Evolutionary conservation across 2,329 filamentous ascomycete genomes (phyloP).

Genomic region (Beauveria varroae): DNA sequence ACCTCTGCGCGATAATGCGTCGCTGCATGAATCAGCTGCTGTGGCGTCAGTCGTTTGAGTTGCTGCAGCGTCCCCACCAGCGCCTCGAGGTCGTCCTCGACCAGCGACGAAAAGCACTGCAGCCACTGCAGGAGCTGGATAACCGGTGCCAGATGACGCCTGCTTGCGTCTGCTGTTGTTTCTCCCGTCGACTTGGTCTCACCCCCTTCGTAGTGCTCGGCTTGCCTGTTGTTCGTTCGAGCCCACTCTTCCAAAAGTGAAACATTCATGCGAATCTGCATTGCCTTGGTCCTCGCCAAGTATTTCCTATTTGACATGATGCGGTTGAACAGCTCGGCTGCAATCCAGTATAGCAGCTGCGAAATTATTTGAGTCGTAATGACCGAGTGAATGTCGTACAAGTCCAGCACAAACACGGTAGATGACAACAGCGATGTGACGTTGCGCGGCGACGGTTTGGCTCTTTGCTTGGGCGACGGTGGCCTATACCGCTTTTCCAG

Average conservation of each 20-base stretch:
- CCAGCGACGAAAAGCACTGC: slow-evolving; percentile 92
- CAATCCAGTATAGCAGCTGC: slow-evolving; percentile 92
- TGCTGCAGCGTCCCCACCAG: slow-evolving; percentile 85
- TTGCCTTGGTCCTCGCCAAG: slow-evolving; percentile 90
- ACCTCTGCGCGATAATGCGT: slow-evolving; percentile 93
- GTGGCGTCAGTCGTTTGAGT: slow-evolving; percentile 72
- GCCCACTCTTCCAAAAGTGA: slow-evolving; percentile 96
- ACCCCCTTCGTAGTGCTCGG: slow-evolving; percentile 91
- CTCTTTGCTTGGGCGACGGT: slow-evolving; percentile 85
- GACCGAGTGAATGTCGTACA: slow-evolving; percentile 98
- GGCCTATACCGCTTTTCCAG: slow-evolving; percentile 85
- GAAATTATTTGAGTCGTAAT: slow-evolving; percentile 88
- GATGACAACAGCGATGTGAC: slow-evolving; percentile 93
- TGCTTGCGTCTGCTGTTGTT: slow-evolving; percentile 74
- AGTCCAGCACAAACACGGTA: slow-evolving; percentile 89
- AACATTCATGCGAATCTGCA: slow-evolving; percentile 99
- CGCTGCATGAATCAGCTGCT: slow-evolving; percentile 85
- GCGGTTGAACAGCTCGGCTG: slow-evolving; percentile 92
- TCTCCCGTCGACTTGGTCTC: slow-evolving; percentile 81
- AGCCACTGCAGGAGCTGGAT: slow-evolving; percentile 96
- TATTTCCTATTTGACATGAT: slow-evolving; percentile 97
- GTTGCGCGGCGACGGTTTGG: slow-evolving; percentile 87
- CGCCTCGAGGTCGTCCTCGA: slow-evolving; percentile 75
- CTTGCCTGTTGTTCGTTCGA: slow-evolving; percentile 81
- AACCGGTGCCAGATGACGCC: slow-evolving; percentile 78